phyloP scores from a whole-genome alignment of 257 asterid species.

The Scutellaria baicalensis region DNA sequence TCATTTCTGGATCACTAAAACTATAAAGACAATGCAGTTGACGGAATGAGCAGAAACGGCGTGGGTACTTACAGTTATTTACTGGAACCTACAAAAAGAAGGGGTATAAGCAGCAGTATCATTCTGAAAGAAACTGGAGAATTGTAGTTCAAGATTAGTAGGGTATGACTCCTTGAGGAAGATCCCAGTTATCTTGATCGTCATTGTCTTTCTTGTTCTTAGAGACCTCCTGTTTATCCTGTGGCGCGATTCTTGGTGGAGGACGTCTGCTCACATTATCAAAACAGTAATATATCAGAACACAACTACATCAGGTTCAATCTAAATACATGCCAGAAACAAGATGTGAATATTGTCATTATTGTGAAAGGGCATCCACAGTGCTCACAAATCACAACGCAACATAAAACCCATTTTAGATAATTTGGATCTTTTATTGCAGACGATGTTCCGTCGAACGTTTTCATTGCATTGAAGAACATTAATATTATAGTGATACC shows the following conservation, averaged over 20 bases:
- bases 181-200: constrained; percentile 67
- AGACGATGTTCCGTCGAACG: too few species aligned
- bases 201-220: constrained; percentile 36
- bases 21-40: background rate
- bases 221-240: constrained; percentile 30
- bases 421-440: too few species aligned
- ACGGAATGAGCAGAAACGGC: background rate
- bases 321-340: background rate
- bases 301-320: background rate
- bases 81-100: constrained; percentile 1
- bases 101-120: background rate
- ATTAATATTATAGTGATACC: too few species aligned
- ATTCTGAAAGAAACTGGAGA: background rate
- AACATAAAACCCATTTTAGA: too few species aligned
- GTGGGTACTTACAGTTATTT: constrained; percentile 1
- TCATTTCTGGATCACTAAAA: background rate
- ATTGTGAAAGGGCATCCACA: too few species aligned
- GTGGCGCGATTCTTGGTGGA: constrained; percentile 16
- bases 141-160: constrained; percentile 1
- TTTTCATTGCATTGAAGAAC: too few species aligned
- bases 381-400: too few species aligned
- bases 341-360: background rate
- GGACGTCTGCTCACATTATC: constrained; percentile 33
- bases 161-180: constrained; percentile 47
- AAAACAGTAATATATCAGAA: background rate